Evolutionary conservation across 2,329 filamentous ascomycete species (phyloP), one percentile per base, ranked within the genome.

Genomic region (Zymoseptoria tritici): DNA sequence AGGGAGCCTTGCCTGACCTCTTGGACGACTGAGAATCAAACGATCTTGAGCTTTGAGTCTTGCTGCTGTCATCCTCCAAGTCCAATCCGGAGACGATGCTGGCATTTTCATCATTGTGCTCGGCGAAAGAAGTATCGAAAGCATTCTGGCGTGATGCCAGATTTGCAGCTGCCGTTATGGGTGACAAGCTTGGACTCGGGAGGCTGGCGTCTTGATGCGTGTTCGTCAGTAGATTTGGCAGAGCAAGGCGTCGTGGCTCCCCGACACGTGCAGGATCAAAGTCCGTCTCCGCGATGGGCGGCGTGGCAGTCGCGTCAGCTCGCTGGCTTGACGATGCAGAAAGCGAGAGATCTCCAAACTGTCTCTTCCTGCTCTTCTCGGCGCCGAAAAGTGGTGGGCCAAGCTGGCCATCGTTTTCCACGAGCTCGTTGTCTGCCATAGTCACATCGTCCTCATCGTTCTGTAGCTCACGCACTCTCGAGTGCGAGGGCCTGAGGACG

Each of bases 141-240:
- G 66, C 62, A 57, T 71, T 72, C 42, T 69, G 67, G 20, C 68
- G 67, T 49, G 68, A 68, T 16, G 77, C 71, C 19, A 80, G 70
- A 70, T 80, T 80, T 67, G 93, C 89, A 67, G 90, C 90, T 60
- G 95, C 84, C 5, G 93, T 95, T 49, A 88, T 85, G 3, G 94
- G 94, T 24, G 94, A 99, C 59, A 99, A 78, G 70, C 94, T 92
- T 36, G 94, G 94, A 73, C 94, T 99, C 56, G 94, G 94, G 62
- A 99, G 80, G 75, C 91, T 97, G 64, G 90, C 91, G 78, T 97
- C 93, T 72, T 94, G 89, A 49, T 87, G 86, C 59, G 86, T 84
- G 57, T 87, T 82, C 53, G 85, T 88, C 68, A 91, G 86, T 55
- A 92, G 80, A 42, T 77, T 77, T 9, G 81, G 77, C 57, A 78